These are phyloP conservation scores for Xanthoparmelia taractica DNA, from an alignment of 495 filamentous ascomycete species.

Conservation along the genomic window DNA sequence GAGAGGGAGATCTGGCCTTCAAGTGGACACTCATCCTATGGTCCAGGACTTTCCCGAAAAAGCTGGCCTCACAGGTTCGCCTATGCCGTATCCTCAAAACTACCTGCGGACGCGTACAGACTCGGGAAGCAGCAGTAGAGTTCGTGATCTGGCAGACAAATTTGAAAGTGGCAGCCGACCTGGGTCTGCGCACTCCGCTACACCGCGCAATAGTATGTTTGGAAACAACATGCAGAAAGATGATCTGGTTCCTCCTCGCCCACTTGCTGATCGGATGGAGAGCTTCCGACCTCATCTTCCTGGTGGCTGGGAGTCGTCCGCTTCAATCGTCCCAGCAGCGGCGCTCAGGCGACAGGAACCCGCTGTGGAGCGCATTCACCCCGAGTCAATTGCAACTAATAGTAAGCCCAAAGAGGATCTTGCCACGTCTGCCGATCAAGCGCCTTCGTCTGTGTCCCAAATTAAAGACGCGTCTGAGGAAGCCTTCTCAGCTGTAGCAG, in stretches of 20 bases:
- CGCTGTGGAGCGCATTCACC: not conserved
- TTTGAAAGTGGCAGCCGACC: slow-evolving; percentile 34
- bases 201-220: slow-evolving; percentile 21
- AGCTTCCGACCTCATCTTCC: slow-evolving; percentile 54
- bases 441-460: slow-evolving; percentile 11
- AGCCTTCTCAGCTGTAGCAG: slow-evolving; percentile 24
- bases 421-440: not conserved
- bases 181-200: slow-evolving; percentile 29
- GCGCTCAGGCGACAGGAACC: slow-evolving; percentile 11
- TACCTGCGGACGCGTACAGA: slow-evolving; percentile 26
- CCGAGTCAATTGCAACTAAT: not conserved
- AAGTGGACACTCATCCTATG: not conserved
- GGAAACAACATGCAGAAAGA: slow-evolving; percentile 12
- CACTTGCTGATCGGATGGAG: slow-evolving; percentile 27
- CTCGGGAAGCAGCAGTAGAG: slow-evolving; percentile 37
- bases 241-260: slow-evolving; percentile 29
- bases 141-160: slow-evolving; percentile 43
- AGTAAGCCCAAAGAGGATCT: not conserved
- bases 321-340: slow-evolving; percentile 33
- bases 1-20: not conserved
- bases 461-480: slow-evolving; percentile 16
- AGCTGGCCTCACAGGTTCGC: not conserved
- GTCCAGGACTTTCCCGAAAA: not conserved
- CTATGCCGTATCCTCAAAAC: slow-evolving; percentile 8
- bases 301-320: slow-evolving; percentile 58